Base-by-base conservation (phyloP, 306 rosid species). In the Ziziphus jujuba region DNA sequence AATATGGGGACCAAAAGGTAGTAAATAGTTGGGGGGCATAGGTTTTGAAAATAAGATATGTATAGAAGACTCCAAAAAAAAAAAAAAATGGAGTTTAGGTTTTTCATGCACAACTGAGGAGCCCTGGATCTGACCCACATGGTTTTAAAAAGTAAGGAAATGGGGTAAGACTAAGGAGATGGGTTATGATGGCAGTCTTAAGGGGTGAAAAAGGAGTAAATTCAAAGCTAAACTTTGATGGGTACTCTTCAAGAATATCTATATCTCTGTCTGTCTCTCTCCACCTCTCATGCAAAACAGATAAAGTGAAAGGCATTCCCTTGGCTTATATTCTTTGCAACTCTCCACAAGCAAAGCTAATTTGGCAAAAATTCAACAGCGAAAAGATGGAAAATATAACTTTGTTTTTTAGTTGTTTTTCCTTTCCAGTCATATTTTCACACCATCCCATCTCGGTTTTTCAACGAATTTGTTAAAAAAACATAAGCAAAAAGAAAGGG, bases 291-390 rank as follows among this genome's bases (percentile, higher is more conserved):
- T 85, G 79, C 83, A 80, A 28, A 28, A 78, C 79, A 80, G 69
- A 69, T 78, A 89, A 87, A 89, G 91, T 33, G 67, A 82, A 87
- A 87, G 82, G 49, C 33, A 28, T 67, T 22, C 54, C 45, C 47
- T 76, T 57, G 79, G 65, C 56, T 49, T 55, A 90, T 87, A 89
- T 92, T 92, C 96, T 87, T 89, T 92, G 95, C 75, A 79, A 85
- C 95, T 80, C 87, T 77, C 69, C 56, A 76, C 96, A 92, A 89
- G 98, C 95, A 89, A 89, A 92, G 91, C 85, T 68, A 84, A 82
- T 62, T 55, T 75, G 81, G 79, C 81, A 76, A 83, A 83, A 82
- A 69, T 78, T 89, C 82, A 80, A 79, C 84, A 71, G 54, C 74
- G 57, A 77, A 89, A 89, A 87, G 87, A 77, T 81, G 76, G 43